Evolutionary conservation across 2,329 filamentous ascomycete species (phyloP).

Genomic region (Epichloe baconii): DNA sequence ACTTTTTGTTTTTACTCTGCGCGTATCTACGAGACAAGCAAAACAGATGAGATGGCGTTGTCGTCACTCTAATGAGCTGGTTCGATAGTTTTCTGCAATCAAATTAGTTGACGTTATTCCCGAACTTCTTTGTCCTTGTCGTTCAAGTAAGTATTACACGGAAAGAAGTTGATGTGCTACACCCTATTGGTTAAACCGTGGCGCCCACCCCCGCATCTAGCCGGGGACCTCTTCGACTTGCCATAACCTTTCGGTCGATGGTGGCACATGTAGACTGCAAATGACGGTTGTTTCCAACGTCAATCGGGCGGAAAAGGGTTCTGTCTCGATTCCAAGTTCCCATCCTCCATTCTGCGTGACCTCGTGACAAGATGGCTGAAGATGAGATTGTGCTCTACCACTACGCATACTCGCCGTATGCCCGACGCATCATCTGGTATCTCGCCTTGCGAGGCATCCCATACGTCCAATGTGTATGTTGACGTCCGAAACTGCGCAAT

Average conservation of each 20-base stretch:
- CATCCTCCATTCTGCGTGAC: neutral
- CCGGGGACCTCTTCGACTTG: neutral
- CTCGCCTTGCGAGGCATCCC: constrained; percentile 50
- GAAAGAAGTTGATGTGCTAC: neutral
- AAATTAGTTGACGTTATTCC: neutral
- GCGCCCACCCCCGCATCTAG: neutral
- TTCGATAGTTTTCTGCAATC: neutral
- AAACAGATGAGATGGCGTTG: neutral
- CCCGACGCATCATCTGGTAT: constrained; percentile 53
- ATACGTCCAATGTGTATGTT: constrained; percentile 50
- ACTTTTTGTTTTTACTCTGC: neutral
- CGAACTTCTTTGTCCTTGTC: neutral
- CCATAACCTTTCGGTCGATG: neutral
- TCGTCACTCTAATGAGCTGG: neutral
- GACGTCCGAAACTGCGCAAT: neutral
- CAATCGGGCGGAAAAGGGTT: neutral
- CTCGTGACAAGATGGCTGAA: constrained; percentile 9
- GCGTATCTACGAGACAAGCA: neutral
- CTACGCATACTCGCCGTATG: constrained; percentile 53
- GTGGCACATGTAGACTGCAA: neutral
- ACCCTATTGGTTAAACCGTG: neutral
- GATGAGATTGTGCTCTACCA: constrained; percentile 46
- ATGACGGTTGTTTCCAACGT: neutral
- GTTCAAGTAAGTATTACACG: neutral
- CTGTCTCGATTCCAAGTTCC: neutral